Base-by-base conservation (phyloP, 2,329 filamentous ascomycete species). In the Phaeosphaeriaceae sp. region DNA sequence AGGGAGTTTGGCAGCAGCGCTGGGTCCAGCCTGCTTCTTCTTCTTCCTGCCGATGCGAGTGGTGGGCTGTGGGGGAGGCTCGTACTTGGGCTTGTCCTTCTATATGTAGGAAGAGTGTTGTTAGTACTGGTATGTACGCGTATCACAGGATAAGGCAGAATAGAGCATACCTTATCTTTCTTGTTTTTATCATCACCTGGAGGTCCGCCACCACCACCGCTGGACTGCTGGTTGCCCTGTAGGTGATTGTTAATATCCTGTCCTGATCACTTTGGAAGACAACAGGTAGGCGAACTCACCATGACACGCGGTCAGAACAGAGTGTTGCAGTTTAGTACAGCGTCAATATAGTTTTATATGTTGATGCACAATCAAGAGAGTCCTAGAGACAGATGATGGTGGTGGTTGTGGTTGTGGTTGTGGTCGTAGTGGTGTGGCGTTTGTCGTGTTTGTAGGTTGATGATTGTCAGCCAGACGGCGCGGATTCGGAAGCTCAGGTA, bases 81-180 rank as follows among this genome's bases (percentile, higher is more conserved):
- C 94, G 82, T 99, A 99, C 89, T 96, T 97, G 73, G 94, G 94
- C 87, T 99, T 99, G 58, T 99, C 93, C 84, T 99, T 97, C 93
- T 96, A 54, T 35, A 21, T 46, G 36, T 52, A 41, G 30, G 28
- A 51, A 67, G 34, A 64, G 64, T 50, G 47, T 56, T 45, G n/a
- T 20, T 15, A 20, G 11, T 17, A 13, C 20, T 12, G 36, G 21
- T 11, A 7, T 13, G 18, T n/a, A 15, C 36, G 21, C 15, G 21
- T n/a, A 6, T 15, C 4, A 3, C 23, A 4, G 20, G 6, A 34
- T 7, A 17, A 9, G 17, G 32, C 15, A 16, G 17, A 11, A 17
- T n/a, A 34, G 7, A 15, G 52, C 63, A 17, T 63, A 77, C 75
- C 74, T 81, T 81, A 44, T 77, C 93, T 85, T 97, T 97, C 84